These are phyloP conservation scores for Suillus subaureus DNA, from an alignment of 768 basidiomycete species.

Conservation along the genomic window DNA sequence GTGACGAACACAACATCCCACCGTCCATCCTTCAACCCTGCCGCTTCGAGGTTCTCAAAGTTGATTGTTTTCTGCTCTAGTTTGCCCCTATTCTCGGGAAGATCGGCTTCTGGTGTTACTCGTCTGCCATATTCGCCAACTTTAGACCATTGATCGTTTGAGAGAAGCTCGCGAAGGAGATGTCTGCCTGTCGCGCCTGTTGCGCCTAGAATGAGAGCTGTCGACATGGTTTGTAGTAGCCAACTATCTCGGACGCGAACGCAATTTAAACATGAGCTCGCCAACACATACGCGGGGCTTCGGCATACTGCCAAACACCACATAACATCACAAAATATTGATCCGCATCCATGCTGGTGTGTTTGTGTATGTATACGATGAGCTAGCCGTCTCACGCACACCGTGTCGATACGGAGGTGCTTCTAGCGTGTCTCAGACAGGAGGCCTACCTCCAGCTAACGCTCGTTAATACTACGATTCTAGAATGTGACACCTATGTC, in stretches of 20 bases:
- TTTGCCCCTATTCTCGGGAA: conserved; percentile 49
- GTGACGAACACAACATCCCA: conserved; percentile 82
- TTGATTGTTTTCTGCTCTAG: conserved; percentile 68
- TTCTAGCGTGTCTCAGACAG: too few relatives aligned
- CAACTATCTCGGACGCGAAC: not conserved
- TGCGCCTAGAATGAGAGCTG: conserved; percentile 73
- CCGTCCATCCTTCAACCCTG: conserved; percentile 51
- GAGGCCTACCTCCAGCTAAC: not conserved
- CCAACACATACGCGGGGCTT: not conserved
- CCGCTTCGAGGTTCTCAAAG: conserved; percentile 63
- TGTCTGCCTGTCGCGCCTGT: conserved; percentile 71
- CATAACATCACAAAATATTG: too few relatives aligned
- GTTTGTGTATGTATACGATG: too few relatives aligned
- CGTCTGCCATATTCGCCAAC: conserved; percentile 75
- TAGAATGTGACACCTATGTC: not conserved
- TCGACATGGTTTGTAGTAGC: not conserved
- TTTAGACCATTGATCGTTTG: conserved; percentile 52
- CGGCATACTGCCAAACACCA: too few relatives aligned
- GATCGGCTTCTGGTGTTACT: conserved; percentile 46
- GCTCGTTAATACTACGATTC: not conserved
- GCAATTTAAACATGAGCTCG: too few relatives aligned
- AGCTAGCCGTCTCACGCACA: too few relatives aligned
- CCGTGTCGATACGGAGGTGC: too few relatives aligned
- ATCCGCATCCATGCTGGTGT: too few relatives aligned
- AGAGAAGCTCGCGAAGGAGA: conserved; percentile 63